Evolutionary conservation across 78 protist species (phyloP), one percentile per base, ranked within the genome.

Genomic region (Polysphondylium violaceum): DNA sequence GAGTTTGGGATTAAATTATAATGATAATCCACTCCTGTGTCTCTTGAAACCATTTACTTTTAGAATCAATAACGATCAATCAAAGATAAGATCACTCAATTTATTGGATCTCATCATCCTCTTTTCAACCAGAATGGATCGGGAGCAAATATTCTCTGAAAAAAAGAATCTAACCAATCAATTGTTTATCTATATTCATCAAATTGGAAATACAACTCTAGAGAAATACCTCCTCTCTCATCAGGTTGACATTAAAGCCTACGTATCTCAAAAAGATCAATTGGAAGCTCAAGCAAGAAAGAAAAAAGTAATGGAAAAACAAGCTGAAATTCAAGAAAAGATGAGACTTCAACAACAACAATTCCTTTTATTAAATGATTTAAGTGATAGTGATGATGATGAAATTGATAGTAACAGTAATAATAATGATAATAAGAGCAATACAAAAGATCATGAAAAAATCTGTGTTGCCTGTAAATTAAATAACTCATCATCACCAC

Each of bases 301-400:
- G 63, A 53, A 83, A 33, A 56, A 33, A 3, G 91, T 79, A 4
- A n/a, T 58, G 4, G 68, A 44, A 21, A 55, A 41, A 38, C 91
- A 83, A 59, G 65, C 51, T 27, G 77, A 63, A 27, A 83, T 83
- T n/a, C 31, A 41, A 16, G 76, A 74, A 43, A 83, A 69, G 63
- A 83, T 83, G 91, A 69, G 43, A 31, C 56, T 55, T 21, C 91
- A 83, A n/a, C 91, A 83, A 58, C 11, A 44, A 47, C 77, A 83
- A 43, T 83, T 83, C 50, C 6, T 83, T 19, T 61, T 69, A 43
- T 55, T 55, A 2, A 69, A 67, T 71, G 50, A 55, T 14, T 27
- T 17, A 1, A n/a, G 64, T n/a, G 19, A 29, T 38, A 60, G 23
- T 12, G 79, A 83, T 29, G 75, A 41, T 35, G 69, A 68, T 40